These are phyloP conservation scores for Jackrogersella multiformis DNA, from an alignment of 495 filamentous ascomycete genomes.

Conservation along the genomic window DNA sequence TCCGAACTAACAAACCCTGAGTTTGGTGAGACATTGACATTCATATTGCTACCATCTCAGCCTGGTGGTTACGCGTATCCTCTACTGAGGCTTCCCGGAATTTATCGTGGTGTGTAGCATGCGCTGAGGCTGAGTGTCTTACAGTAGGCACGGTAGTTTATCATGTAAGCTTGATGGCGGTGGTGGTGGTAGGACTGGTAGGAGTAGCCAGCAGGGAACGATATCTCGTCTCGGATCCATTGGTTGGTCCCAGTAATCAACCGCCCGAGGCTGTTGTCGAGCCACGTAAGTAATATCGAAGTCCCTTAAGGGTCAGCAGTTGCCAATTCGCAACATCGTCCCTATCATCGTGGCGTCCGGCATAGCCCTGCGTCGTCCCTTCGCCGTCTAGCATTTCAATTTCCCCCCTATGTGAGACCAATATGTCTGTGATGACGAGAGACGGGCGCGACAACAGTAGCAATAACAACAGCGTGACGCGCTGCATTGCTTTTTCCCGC, in stretches of 20 bases:
- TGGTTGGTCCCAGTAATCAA: slow-evolving; percentile 30
- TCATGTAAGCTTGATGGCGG: slow-evolving; percentile 5
- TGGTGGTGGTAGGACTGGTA: background rate
- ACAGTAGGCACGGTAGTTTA: slow-evolving; percentile 15
- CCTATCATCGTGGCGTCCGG: slow-evolving; percentile 26
- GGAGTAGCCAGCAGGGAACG: slow-evolving; percentile 20
- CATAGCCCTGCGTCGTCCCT: slow-evolving; percentile 24
- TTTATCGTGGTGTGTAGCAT: slow-evolving; percentile 29
- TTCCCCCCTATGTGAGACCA: slow-evolving; percentile 30
- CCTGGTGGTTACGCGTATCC: slow-evolving; percentile 37
- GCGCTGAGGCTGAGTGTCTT: slow-evolving; percentile 42
- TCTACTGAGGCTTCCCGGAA: slow-evolving; percentile 23
- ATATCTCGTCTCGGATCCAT: slow-evolving; percentile 1
- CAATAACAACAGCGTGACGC: slow-evolving; percentile 26
- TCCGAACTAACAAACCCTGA: background rate
- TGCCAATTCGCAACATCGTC: slow-evolving; percentile 20
- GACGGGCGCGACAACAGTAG: slow-evolving; percentile 25
- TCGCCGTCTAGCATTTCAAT: slow-evolving; percentile 12
- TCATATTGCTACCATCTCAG: slow-evolving; percentile 17
- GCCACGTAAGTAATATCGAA: slow-evolving; percentile 39
- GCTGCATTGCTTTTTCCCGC: slow-evolving; percentile 8
- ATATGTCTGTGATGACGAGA: slow-evolving; percentile 37
- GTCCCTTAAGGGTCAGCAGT: slow-evolving; percentile 31
- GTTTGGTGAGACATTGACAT: slow-evolving; percentile 23
- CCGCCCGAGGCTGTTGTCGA: slow-evolving; percentile 37